Base-by-base conservation (phyloP, 176 grass and related monocot species). In the Eleusine indica region DNA sequence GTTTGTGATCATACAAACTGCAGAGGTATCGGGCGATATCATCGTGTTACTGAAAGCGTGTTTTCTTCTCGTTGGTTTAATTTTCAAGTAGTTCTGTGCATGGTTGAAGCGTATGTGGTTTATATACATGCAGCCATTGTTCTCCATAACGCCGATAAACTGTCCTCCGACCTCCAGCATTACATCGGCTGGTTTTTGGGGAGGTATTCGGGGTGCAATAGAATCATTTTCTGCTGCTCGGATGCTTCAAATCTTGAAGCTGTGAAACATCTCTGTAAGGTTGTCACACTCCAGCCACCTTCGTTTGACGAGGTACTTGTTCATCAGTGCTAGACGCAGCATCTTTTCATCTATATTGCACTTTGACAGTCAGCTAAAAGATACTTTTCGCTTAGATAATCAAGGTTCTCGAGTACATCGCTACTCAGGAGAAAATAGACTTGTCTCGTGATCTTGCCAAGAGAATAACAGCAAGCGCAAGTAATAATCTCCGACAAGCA, bases 181-280 rank as follows among this genome's bases (percentile, higher is more conserved):
- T 94, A 89, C 73, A 75, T 94, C 0, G 47, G 84, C 52, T 94
- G 89, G 86, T 86, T 94, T 56, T 60, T 91, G 47, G 92, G 85
- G 57, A 91, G 87, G 66, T 91, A 94, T 77, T 44, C 79, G 52
- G 84, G 89, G 18, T 87, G 89, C 52, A 85, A 83, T 40, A 94
- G 79, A 70, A 87, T 89, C 22, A 85, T 94, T 73, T 94, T 94
- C 62, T 85, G 87, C 77, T 91, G 89, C 66, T 89, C 81, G 42
- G 87, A 89, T 84, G 78, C 89, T 77, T 91, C 81, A 80, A 94
- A 89, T 63, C 89, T 94, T 91, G 87, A 87, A 15, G 84, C 82
- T 71, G 58, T 94, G 9, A 80, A 47, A 19, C 63, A 87, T 89
- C 62, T 91, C 40, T 94, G 84, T 69, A 85, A 84, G 73, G 61